Percentiles rank a stretch among this genome's conserved stretches.
Evolutionary conservation across 805 yeast genomes (phyloP).

Genomic region (Starmerella geochares): DNA sequence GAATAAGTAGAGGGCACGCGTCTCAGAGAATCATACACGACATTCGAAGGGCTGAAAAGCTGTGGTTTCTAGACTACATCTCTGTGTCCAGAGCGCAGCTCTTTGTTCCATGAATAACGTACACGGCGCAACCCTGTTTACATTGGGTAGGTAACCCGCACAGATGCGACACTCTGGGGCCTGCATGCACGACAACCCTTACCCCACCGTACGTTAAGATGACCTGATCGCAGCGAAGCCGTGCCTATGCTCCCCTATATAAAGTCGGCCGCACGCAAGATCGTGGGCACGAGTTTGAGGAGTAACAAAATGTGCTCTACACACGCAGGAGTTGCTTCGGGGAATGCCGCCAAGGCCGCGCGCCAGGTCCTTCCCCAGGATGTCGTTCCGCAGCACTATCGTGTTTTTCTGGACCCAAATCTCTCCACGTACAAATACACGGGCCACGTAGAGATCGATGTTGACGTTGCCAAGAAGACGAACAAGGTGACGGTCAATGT

Average conservation of each 20-base stretch:
- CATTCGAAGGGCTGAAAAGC: too few species aligned
- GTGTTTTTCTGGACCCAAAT: slow-evolving; percentile 56
- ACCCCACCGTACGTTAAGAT: background rate
- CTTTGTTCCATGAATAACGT: too few species aligned
- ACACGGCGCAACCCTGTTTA: background rate
- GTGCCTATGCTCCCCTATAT: slow-evolving; percentile 7
- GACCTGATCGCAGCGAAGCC: background rate
- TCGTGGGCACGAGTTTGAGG: background rate
- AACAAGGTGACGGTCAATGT: slow-evolving; percentile 46
- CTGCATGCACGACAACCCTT: background rate
- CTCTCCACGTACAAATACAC: slow-evolving; percentile 33
- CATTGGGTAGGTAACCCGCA: background rate
- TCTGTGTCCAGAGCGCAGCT: too few species aligned
- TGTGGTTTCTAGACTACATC: too few species aligned
- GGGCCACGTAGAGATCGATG: slow-evolving; percentile 35
- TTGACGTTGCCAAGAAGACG: slow-evolving; percentile 38
- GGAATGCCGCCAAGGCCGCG: slow-evolving; percentile 12
- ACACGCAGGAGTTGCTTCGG: slow-evolving; percentile 17
- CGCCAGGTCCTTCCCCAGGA: slow-evolving; percentile 48
- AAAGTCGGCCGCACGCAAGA: background rate
- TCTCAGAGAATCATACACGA: too few species aligned
- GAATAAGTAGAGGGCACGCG: too few species aligned
- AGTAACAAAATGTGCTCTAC: slow-evolving; percentile 22
- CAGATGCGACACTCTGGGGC: background rate
- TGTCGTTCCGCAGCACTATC: slow-evolving; percentile 67